These are phyloP conservation scores for Erucastrum elatum DNA, from an alignment of 345 rosid genomes.

Conservation along the genomic window DNA sequence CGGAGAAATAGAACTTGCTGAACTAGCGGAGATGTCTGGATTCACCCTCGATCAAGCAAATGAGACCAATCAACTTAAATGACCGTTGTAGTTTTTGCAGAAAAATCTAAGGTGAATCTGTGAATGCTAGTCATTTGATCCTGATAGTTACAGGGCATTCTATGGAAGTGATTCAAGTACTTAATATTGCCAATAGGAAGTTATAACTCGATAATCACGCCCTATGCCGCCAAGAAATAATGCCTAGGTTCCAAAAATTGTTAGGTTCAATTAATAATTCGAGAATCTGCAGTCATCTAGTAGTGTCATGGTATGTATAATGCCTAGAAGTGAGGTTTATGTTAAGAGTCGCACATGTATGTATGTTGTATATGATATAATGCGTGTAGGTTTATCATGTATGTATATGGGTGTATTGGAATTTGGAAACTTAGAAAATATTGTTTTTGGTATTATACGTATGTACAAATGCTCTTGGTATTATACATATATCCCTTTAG, in stretches of 20 bases:
- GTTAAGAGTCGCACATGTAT: conserved; percentile 6
- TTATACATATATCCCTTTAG: not conserved
- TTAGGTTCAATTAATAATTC: not conserved
- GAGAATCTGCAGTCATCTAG: conserved; percentile 18
- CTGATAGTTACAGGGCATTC: conserved; percentile 20
- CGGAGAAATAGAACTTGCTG: conserved; percentile 67
- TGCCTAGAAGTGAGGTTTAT: not conserved
- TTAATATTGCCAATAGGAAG: conserved; percentile 9
- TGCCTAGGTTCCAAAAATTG: not conserved
- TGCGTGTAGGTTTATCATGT: not conserved
- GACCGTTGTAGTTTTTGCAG: conserved; percentile 16
- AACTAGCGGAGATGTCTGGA: conserved; percentile 65
- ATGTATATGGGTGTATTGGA: not conserved
- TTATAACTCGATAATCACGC: not conserved
- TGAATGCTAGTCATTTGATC: conserved; percentile 11
- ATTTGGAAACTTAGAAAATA: not conserved
- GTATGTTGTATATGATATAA: not conserved
- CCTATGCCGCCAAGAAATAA: not conserved
- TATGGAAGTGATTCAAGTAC: conserved; percentile 20
- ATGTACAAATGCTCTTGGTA: not conserved
- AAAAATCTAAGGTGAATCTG: conserved; percentile 35
- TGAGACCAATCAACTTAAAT: conserved; percentile 26
- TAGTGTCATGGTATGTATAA: not conserved
- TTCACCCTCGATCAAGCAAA: conserved; percentile 43
- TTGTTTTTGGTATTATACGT: not conserved